Evolutionary conservation across 1,284 basidiomycete genomes (phyloP), one percentile per base, ranked within the genome.

Genomic region (Ceratobasidium sp.): DNA sequence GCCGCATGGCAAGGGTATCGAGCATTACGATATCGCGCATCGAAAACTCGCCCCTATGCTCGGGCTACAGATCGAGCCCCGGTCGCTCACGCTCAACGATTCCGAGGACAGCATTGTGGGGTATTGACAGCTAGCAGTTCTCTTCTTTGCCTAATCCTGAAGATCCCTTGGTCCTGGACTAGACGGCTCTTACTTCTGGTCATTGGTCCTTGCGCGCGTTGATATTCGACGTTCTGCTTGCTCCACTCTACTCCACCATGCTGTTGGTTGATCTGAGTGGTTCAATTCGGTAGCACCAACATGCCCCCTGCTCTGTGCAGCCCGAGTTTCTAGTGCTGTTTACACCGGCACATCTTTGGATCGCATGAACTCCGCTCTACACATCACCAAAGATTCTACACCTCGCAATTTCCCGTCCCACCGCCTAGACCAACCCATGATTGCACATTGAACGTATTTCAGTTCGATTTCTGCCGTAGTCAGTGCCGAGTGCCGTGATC

Each of bases 81-180:
- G 16, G n/a, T 5, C 16, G 21, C 45, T 48, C 45, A 21, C n/a
- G 45, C 4, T 48, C 45, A 18, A 48, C 18, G 45, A 48, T 48
- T 4, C 18, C 18, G 45, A 48, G 45, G 45, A 48, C 45, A 48
- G 45, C 45, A 48, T 48, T 62, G 60, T 28, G 60, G 60, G 60
- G 60, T 62, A 46, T 16, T n/a, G 28, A 32, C 2, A 48, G 45
- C 26, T 26, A 41, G 18, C 45, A 30, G 16, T 46, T 26, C 23
- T n/a, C 26, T 48, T 60, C 58, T 36, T 43, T 43, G 21, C 45
- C 60, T 45, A 41, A 48, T 30, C n/a, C 32, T 62, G 60, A 32
- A 46, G 41, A 62, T 62, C 60, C 2, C 41, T 34, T 10, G 43
- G 23, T 43, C 43, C n/a, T n/a, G 16, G 60, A 43, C 60, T 48